phyloP scores from a whole-genome alignment of 2,329 filamentous ascomycete species.

The Apiospora saccharicola region DNA sequence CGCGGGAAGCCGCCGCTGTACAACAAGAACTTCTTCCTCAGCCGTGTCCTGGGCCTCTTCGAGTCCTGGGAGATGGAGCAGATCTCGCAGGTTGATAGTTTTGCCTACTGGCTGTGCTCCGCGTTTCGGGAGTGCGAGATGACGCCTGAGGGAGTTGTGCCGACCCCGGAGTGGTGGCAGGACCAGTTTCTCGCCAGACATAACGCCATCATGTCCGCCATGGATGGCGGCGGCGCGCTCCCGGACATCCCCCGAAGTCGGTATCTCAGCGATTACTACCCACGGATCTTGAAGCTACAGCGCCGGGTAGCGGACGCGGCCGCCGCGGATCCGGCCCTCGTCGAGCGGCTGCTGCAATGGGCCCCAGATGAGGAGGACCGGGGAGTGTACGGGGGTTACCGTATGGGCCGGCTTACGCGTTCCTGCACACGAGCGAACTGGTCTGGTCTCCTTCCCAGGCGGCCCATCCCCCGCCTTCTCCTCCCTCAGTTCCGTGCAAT shows the following conservation, averaged over 20 bases:
- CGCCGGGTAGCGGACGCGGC: neutral
- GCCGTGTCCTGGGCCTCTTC: constrained; percentile 12
- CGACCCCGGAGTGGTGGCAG: neutral
- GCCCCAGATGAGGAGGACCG: neutral
- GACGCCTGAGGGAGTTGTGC: neutral
- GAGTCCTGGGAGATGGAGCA: constrained; percentile 19
- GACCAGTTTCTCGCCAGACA: no score
- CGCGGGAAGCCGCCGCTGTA: neutral
- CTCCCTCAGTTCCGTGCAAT: neutral
- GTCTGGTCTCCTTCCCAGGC: neutral
- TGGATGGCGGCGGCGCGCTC: no score
- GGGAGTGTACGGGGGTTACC: no score
- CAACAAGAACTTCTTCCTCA: neutral
- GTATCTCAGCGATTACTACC: neutral
- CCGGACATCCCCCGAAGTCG: neutral
- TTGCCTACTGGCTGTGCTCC: neutral
- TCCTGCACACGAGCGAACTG: neutral
- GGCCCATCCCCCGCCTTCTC: neutral
- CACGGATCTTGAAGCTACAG: neutral
- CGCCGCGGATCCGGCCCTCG: neutral
- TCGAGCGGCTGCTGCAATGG: neutral
- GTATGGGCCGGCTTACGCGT: neutral
- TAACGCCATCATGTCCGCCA: no score
- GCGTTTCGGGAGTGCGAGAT: neutral
- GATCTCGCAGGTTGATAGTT: constrained; percentile 9